phyloP scores from a whole-genome alignment of 2,329 filamentous ascomycete genomes.

The Penicillium occitanis region DNA sequence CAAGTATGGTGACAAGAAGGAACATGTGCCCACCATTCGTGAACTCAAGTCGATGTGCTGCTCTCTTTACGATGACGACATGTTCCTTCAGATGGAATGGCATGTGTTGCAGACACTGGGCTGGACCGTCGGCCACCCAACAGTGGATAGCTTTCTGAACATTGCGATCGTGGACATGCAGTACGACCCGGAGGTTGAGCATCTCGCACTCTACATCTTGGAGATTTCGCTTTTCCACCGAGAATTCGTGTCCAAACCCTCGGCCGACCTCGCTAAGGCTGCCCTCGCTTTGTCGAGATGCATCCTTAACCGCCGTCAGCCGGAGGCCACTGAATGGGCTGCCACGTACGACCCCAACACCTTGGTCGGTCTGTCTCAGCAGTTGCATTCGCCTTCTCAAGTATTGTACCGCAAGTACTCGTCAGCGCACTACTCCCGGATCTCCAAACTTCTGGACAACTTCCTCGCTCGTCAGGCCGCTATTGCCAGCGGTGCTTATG shows the following conservation, averaged over 20 bases:
- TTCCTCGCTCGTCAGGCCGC: conserved; percentile 65
- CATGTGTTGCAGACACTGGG: conserved; percentile 96
- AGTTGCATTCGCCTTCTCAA: conserved; percentile 65
- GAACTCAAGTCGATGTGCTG: conserved; percentile 99
- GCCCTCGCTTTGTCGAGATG: conserved; percentile 83
- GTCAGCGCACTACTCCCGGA: conserved; percentile 63
- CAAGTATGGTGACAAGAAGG: conserved; percentile 99
- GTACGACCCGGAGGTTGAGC: conserved; percentile 83
- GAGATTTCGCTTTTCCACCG: conserved; percentile 96
- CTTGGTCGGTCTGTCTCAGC: conserved; percentile 62
- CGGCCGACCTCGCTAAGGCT: conserved; percentile 85
- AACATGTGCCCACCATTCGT: conserved; percentile 93
- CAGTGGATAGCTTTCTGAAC: conserved; percentile 90
- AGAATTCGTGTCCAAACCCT: conserved; percentile 90
- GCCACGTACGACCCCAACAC: conserved; percentile 53
- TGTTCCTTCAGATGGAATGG: conserved; percentile 99
- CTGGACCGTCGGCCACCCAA: conserved; percentile 94
- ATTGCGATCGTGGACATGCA: conserved; percentile 73
- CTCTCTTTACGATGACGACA: conserved; percentile 95
- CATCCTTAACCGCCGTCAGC: conserved; percentile 77
- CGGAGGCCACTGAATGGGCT: conserved; percentile 73
- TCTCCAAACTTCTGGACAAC: conserved; percentile 63
- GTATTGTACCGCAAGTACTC: conserved; percentile 69
- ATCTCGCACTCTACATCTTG: conserved; percentile 90
- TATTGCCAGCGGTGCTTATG: conserved; percentile 47